Conservation (phyloP, 345 rosid species). For the Abelmoschus esculentus region DNA sequence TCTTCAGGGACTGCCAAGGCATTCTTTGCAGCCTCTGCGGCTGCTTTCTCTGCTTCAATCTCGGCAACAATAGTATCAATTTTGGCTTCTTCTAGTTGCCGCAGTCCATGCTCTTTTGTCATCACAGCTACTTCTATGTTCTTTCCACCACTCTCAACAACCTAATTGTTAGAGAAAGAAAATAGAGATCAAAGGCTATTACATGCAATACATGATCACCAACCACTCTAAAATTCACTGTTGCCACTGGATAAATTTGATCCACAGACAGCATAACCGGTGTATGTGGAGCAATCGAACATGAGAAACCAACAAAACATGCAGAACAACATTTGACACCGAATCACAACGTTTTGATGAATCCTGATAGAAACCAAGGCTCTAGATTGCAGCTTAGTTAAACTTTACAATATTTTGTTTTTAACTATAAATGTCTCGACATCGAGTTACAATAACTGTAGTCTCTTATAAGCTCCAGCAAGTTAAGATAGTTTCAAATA, state of each 20-base stretch:
- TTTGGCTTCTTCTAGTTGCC: conserved; percentile 86
- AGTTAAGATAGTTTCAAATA: too few relatives aligned
- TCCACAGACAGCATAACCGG: background rate
- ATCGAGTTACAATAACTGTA: too few relatives aligned
- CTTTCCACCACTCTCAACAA: conserved; percentile 95
- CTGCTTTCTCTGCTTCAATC: conserved; percentile 92
- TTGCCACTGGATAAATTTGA: background rate
- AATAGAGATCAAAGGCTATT: background rate
- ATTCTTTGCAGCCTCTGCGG: conserved; percentile 93
- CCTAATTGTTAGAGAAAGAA: conserved; percentile 29
- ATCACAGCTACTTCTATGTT: conserved; percentile 90
- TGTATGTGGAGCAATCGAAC: background rate
- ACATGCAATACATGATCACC: background rate
- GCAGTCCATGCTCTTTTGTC: conserved; percentile 65
- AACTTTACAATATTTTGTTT: background rate
- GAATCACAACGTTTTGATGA: background rate
- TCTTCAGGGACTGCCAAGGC: conserved; percentile 14
- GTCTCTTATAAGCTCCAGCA: too few relatives aligned
- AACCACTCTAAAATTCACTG: too few relatives aligned
- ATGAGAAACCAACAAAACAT: background rate
- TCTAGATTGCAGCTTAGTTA: background rate
- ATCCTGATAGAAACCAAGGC: background rate
- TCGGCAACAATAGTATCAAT: conserved; percentile 80
- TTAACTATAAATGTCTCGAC: background rate
- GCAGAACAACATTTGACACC: background rate